These are phyloP conservation scores for Pseudogymnoascus sp. DNA, from an alignment of 2,329 filamentous ascomycete species.

Conservation along the genomic window DNA sequence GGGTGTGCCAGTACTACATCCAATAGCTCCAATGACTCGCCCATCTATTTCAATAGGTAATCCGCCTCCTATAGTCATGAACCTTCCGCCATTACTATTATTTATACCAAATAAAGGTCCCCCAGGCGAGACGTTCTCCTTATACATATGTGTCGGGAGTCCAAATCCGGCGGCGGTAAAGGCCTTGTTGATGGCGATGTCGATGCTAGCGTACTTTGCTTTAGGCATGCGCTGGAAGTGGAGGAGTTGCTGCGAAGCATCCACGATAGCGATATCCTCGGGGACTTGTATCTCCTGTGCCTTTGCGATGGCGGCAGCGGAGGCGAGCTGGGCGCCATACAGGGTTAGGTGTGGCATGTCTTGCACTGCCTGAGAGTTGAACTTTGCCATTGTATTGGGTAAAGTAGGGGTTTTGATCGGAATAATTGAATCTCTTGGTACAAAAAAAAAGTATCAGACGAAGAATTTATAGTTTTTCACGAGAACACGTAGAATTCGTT, in stretches of 20 bases:
- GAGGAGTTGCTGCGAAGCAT: conserved; percentile 21
- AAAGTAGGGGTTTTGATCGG: neutral
- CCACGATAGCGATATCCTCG: conserved; percentile 25
- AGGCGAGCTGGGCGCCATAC: conserved; percentile 20
- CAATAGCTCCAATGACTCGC: conserved; percentile 43
- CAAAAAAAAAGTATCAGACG: neutral
- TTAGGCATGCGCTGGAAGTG: conserved; percentile 21
- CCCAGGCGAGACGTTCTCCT: conserved; percentile 44
- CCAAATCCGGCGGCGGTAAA: conserved; percentile 48
- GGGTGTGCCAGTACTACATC: conserved; percentile 45
- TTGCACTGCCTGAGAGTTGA: conserved; percentile 1
- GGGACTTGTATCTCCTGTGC: conserved; percentile 19
- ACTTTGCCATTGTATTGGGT: neutral
- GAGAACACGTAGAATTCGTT: neutral
- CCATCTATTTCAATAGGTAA: conserved; percentile 40
- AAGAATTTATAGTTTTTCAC: neutral
- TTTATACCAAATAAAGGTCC: conserved; percentile 43
- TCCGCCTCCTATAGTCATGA: conserved; percentile 45
- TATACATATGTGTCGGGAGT: conserved; percentile 42
- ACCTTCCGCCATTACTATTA: conserved; percentile 43
- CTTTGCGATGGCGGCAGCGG: conserved; percentile 20
- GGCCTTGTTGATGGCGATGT: conserved; percentile 33
- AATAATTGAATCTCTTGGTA: neutral
- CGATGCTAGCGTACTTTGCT: conserved; percentile 20
- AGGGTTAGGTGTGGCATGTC: conserved; percentile 18